These are phyloP conservation scores for Geranium rotundifolium DNA, from an alignment of 345 rosid genomes.

Conservation along the genomic window DNA sequence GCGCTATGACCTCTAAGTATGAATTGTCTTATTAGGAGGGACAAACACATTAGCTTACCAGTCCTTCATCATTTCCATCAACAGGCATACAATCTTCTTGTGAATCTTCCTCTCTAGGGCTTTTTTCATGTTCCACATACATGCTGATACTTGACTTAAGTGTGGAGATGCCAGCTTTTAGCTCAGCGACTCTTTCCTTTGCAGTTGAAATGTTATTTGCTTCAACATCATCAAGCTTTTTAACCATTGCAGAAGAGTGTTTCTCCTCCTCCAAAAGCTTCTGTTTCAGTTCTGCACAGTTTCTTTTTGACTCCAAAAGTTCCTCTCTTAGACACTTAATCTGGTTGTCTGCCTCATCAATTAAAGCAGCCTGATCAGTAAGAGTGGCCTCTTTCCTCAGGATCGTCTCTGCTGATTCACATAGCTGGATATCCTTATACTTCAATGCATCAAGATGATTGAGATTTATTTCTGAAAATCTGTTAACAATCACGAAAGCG, in stretches of 20 bases:
- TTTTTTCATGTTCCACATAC: conserved; percentile 21
- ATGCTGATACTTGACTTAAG: conserved; percentile 34
- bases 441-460: conserved; percentile 31
- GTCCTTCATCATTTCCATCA: conserved; percentile 21
- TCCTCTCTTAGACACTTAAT: conserved; percentile 34
- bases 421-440: conserved; percentile 35
- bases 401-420: conserved; percentile 29
- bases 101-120: conserved; percentile 19
- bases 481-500: conserved; percentile 63
- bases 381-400: conserved; percentile 34
- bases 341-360: conserved; percentile 30
- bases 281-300: conserved; percentile 29
- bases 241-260: conserved; percentile 34
- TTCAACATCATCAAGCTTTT: conserved; percentile 40
- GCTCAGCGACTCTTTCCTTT: conserved; percentile 49
- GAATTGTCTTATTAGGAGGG: conserved; percentile 3
- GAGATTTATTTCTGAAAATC: conserved; percentile 45
- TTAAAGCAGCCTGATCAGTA: conserved; percentile 21
- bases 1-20: background rate
- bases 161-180: conserved; percentile 45
- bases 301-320: conserved; percentile 31
- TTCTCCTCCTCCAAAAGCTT: conserved; percentile 29
- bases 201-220: conserved; percentile 39
- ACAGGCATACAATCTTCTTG: conserved; percentile 13
- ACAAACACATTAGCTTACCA: conserved; percentile 40